Percentiles rank a stretch among this genome's conserved stretches.
These are phyloP conservation scores for Stemphylium vesicarium DNA, from an alignment of 2,329 filamentous ascomycete genomes.

Conservation along the genomic window DNA sequence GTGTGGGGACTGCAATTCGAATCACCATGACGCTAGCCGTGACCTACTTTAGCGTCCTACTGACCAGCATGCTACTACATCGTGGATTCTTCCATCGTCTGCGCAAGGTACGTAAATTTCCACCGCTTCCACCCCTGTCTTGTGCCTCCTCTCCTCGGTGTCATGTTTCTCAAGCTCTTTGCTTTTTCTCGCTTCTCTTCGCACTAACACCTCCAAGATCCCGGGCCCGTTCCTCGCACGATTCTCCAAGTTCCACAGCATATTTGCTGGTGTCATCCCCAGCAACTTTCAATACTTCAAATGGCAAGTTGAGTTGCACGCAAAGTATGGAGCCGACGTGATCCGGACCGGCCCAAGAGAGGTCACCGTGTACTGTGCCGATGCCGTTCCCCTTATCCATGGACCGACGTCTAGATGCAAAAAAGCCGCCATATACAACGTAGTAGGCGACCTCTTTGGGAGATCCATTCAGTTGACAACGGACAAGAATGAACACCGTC, in stretches of 20 bases:
- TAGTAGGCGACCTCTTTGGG: slow-evolving; percentile 22
- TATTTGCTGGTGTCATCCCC: slow-evolving; percentile 29
- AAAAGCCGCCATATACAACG: slow-evolving; percentile 40
- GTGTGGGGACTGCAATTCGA: slow-evolving; percentile 15
- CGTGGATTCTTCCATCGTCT: slow-evolving; percentile 51
- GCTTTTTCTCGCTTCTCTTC: neutral
- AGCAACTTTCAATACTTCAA: slow-evolving; percentile 33
- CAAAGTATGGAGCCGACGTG: slow-evolving; percentile 40
- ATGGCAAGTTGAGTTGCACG: slow-evolving; percentile 30
- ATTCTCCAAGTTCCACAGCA: slow-evolving; percentile 49
- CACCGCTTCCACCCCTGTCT: neutral
- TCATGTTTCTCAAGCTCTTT: neutral
- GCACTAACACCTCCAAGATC: slow-evolving; percentile 28
- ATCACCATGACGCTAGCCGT: slow-evolving; percentile 16
- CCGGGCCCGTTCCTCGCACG: slow-evolving; percentile 48
- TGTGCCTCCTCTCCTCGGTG: neutral
- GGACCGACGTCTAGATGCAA: slow-evolving; percentile 38
- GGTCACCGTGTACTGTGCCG: slow-evolving; percentile 36
- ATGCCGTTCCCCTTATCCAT: slow-evolving; percentile 39
- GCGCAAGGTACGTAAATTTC: slow-evolving; percentile 26
- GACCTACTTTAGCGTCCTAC: slow-evolving; percentile 32
- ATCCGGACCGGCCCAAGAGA: slow-evolving; percentile 46
- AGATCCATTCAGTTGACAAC: slow-evolving; percentile 37
- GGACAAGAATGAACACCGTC: slow-evolving; percentile 38
- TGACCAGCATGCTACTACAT: slow-evolving; percentile 49